Evolutionary conservation across 2,329 filamentous ascomycete species (phyloP), one percentile per base, ranked within the genome.

Genomic region (Grosmannia huntii): DNA sequence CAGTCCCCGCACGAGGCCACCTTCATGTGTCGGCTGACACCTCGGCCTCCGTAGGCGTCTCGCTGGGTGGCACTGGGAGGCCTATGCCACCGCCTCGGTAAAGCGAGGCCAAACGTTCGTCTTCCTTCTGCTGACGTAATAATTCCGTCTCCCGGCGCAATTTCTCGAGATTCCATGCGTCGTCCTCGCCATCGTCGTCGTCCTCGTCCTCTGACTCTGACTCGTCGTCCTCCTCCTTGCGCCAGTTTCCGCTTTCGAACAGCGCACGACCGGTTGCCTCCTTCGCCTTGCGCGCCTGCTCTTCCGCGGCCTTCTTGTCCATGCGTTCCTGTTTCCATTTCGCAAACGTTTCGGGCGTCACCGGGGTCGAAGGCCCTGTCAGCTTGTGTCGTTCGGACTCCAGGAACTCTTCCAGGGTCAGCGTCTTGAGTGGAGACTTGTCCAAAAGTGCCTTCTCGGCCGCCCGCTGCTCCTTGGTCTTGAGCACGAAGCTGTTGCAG

Each of bases 231-330:
- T 81, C 81, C 28, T 81, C 81, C 41, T 74, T 77, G 61, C 84
- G 78, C 92, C 92, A 99, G 71, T 95, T 91, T 67, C 94, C 94
- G 71, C 90, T 94, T 74, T 99, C 94, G 71, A 99, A 99, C 73
- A 99, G 79, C 9, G 90, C 89, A 74, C 91, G 84, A 67, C 94
- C 94, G 23, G 94, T 99, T 25, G 91, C 92, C 66, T 99, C 94
- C 80, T 95, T 97, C 68, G 90, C 89, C 73, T 87, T 85, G 68
- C 86, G 84, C 53, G 90, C 90, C 73, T 96, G 85, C 64, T 94
- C 88, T 67, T 99, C 94, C 25, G 94, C 94, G 19, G 86, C 87
- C 80, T 96, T 97, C 85, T 99, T 99, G 72, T 90, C 84, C 65
- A 97, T 70, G 51, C 94, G 87, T 57, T 95, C 87, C 74, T 91